Percentiles rank a stretch among this genome's conserved stretches.
phyloP scores from a whole-genome alignment of 148 eudicot genomes.

The Persicaria tinctoria region DNA sequence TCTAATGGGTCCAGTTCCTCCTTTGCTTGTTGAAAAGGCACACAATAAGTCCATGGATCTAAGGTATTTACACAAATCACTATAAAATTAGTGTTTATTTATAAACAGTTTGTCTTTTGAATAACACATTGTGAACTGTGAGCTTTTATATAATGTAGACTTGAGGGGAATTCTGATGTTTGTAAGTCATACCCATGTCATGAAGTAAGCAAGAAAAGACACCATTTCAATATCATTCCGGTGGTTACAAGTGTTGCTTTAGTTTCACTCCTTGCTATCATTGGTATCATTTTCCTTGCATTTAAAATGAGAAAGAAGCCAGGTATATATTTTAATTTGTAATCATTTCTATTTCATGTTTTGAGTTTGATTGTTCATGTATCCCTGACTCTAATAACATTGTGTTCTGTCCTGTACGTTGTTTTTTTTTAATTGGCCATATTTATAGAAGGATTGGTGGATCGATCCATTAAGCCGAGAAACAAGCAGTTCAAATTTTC shows the following conservation, averaged over 20 bases:
- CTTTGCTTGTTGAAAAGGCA: neutral
- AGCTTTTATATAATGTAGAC: neutral
- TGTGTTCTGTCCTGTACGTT: neutral
- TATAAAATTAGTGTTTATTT: no score
- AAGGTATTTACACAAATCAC: neutral
- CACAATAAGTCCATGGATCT: neutral
- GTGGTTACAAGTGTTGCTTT: neutral
- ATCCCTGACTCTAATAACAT: neutral
- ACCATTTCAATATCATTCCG: neutral
- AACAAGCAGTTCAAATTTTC: neutral
- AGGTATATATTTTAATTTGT: neutral
- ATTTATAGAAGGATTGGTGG: neutral
- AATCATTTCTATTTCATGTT: neutral
- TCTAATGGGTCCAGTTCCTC: conserved; percentile 7
- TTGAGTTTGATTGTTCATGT: neutral
- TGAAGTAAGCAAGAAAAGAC: neutral
- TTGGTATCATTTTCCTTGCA: neutral
- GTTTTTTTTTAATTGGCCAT: no score
- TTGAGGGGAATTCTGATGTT: conserved; percentile 7
- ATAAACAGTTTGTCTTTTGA: neutral
- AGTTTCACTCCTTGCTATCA: neutral
- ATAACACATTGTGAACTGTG: neutral
- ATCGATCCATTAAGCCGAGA: conserved; percentile 5
- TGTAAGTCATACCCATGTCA: no score
- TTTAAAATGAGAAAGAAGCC: neutral